phyloP scores from a whole-genome alignment of 2,329 filamentous ascomycete genomes.

The Fusarium sp. region DNA sequence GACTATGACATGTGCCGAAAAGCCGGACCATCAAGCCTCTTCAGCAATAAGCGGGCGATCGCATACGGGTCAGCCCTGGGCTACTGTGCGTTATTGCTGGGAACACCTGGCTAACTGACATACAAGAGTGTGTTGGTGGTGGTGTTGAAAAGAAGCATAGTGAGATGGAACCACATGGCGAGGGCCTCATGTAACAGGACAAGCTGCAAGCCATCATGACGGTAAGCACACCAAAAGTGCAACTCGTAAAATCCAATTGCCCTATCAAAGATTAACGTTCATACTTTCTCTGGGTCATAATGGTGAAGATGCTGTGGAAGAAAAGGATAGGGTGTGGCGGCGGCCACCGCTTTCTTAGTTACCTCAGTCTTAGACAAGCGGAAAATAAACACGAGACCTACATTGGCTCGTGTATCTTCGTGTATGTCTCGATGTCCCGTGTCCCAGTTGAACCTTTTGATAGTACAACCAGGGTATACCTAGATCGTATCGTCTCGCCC shows the following conservation, averaged over 20 bases:
- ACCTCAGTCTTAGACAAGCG: constrained; percentile 15
- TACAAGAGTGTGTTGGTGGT: constrained; percentile 18
- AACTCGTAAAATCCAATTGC: constrained; percentile 5
- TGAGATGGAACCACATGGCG: constrained; percentile 31
- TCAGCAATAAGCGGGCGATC: constrained; percentile 16
- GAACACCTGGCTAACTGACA: constrained; percentile 9
- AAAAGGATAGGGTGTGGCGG: constrained; percentile 1
- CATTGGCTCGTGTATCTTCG: neutral
- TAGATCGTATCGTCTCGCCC: neutral
- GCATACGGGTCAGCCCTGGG: constrained; percentile 6
- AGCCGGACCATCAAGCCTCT: constrained; percentile 29
- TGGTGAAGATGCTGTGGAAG: constrained; percentile 9
- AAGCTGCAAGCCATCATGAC: constrained; percentile 35
- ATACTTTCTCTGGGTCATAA: constrained; percentile 3
- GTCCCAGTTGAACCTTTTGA: neutral
- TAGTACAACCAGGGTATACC: constrained; percentile 21
- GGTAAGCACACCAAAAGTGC: constrained; percentile 26
- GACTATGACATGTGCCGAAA: constrained; percentile 27
- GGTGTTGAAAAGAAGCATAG: constrained; percentile 12
- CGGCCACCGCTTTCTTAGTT: constrained; percentile 3
- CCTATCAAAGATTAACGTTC: constrained; percentile 12
- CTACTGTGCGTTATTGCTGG: constrained; percentile 7
- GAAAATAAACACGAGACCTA: constrained; percentile 27
- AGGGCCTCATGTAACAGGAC: constrained; percentile 27
- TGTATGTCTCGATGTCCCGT: constrained; percentile 2